These are phyloP conservation scores for Rubia balearica DNA, from an alignment of 305 asterid species.

Conservation along the genomic window DNA sequence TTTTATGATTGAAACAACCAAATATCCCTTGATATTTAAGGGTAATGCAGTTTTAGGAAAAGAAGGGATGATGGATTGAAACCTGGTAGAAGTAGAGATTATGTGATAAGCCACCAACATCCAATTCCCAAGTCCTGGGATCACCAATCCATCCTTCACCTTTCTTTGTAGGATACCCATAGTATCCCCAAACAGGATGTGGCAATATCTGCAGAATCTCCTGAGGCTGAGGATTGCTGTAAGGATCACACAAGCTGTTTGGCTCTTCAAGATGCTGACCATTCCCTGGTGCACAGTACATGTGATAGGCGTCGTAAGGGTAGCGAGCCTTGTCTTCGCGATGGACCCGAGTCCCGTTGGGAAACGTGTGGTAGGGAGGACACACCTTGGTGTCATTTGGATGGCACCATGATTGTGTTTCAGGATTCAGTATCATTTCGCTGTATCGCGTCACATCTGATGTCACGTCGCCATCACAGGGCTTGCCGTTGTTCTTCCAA, in stretches of 20 bases:
- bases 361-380: conserved; percentile 60
- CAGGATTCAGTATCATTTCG: conserved; percentile 64
- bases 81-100: conserved; percentile 70
- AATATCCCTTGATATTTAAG: too few relatives aligned
- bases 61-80: background rate
- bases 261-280: conserved; percentile 40
- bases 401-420: conserved; percentile 51
- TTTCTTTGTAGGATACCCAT: conserved; percentile 54
- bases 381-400: conserved; percentile 36
- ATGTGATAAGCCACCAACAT: conserved; percentile 54
- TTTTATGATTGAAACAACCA: too few relatives aligned
- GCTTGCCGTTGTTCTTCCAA: conserved; percentile 67
- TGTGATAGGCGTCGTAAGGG: conserved; percentile 62
- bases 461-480: conserved; percentile 58
- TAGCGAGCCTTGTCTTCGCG: conserved; percentile 37
- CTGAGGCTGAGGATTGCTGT: conserved; percentile 73
- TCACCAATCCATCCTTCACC: conserved; percentile 76
- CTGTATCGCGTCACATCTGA: conserved; percentile 66
- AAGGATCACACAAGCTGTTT: conserved; percentile 50
- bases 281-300: conserved; percentile 61
- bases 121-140: conserved; percentile 58
- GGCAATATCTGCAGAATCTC: conserved; percentile 70
- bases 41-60: background rate
- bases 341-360: conserved; percentile 49
- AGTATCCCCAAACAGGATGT: conserved; percentile 62